Evolutionary conservation across 805 yeast species (phyloP).

Genomic region (Spencermartinsiella europaea): DNA sequence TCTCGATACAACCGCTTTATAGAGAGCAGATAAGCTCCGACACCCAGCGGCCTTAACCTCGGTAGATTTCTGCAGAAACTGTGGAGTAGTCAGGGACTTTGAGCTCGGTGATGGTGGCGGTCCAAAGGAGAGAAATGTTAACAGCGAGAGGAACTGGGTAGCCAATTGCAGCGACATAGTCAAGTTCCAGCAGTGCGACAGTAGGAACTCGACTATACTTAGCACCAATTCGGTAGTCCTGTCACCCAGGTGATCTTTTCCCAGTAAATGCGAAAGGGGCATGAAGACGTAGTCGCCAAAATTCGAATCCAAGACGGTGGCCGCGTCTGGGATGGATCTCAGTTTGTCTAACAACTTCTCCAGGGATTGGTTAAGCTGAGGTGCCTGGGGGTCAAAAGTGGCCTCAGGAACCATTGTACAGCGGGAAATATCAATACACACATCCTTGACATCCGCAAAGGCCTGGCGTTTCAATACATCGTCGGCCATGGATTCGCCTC

Average conservation of each 20-base stretch:
- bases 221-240: constrained; percentile 43
- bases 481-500: background rate
- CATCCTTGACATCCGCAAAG: constrained; percentile 6
- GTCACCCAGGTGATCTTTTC: constrained; percentile 42
- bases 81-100: constrained; percentile 10
- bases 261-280: constrained; percentile 52
- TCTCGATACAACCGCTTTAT: constrained; percentile 15
- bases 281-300: constrained; percentile 60
- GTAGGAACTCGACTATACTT: constrained; percentile 40
- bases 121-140: constrained; percentile 20
- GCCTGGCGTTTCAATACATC: background rate
- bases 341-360: constrained; percentile 13
- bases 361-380: constrained; percentile 17
- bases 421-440: constrained; percentile 11
- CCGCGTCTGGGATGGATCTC: constrained; percentile 10
- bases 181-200: constrained; percentile 43
- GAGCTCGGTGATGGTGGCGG: constrained; percentile 16
- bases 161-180: constrained; percentile 20
- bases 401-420: constrained; percentile 8
- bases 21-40: constrained; percentile 20
- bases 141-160: constrained; percentile 23
- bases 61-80: constrained; percentile 16
- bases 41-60: constrained; percentile 27
- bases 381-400: constrained; percentile 12
- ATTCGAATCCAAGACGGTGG: constrained; percentile 13